phyloP scores from a whole-genome alignment of 345 rosid genomes.

The Hirschfeldia incana region DNA sequence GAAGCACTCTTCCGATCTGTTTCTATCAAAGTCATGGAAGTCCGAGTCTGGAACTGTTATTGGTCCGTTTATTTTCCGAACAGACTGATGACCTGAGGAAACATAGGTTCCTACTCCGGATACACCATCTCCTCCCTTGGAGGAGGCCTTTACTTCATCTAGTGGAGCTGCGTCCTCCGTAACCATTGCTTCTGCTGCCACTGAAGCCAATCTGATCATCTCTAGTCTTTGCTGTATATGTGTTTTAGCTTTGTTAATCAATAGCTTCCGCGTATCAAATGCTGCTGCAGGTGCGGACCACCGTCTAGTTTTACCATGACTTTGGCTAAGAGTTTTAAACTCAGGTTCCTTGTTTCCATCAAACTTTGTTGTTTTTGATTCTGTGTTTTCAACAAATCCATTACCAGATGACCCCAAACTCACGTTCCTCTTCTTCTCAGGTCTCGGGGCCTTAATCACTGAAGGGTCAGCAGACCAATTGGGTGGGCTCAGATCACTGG shows the following conservation, averaged over 20 bases:
- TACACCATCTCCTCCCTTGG: conserved; percentile 37
- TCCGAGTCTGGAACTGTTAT: conserved; percentile 88
- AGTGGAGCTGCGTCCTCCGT: conserved; percentile 26
- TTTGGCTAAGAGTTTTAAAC: conserved; percentile 49
- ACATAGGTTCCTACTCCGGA: conserved; percentile 14
- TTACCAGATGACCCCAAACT: conserved; percentile 49
- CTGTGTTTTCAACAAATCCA: conserved; percentile 60
- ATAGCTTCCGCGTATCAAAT: conserved; percentile 80
- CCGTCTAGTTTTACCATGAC: conserved; percentile 54
- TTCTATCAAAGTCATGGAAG: conserved; percentile 94
- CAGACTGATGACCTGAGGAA: conserved; percentile 25
- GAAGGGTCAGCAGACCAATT: conserved; percentile 43
- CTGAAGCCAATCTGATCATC: conserved; percentile 57
- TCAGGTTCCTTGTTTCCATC: conserved; percentile 46
- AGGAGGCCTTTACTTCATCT: conserved; percentile 39
- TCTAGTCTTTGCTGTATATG: conserved; percentile 67
- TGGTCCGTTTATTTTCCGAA: conserved; percentile 49
- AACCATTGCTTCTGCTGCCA: conserved; percentile 37
- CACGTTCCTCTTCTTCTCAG: conserved; percentile 83
- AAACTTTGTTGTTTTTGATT: conserved; percentile 44
- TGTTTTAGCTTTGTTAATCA: conserved; percentile 73
- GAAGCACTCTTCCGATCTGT: conserved; percentile 89
- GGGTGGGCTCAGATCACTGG: conserved; percentile 29
- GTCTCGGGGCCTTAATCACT: conserved; percentile 46
- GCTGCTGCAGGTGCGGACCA: conserved; percentile 51